Evolutionary conservation across 78 protist species (phyloP).

Genomic region (Diacronema lutheri): DNA sequence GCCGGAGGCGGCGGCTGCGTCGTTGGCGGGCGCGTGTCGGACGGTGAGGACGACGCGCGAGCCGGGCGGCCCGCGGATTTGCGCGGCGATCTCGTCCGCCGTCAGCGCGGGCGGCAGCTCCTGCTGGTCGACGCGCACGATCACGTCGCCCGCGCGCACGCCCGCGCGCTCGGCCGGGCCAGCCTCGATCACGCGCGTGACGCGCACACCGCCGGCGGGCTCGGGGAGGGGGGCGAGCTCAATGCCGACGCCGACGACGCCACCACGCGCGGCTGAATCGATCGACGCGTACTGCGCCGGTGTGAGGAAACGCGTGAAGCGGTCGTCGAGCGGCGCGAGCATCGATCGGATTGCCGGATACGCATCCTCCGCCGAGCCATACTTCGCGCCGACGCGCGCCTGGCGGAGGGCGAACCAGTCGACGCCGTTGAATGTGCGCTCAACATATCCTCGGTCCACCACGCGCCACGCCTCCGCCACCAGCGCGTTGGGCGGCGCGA

Average conservation of each 20-base stretch:
- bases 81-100: not conserved
- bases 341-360: not conserved
- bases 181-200: not conserved
- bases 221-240: not conserved
- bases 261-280: not conserved
- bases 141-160: slow-evolving; percentile 14
- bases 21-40: not conserved
- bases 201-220: not conserved
- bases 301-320: slow-evolving; percentile 13
- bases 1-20: no score
- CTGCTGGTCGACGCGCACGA: not conserved
- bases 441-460: not conserved
- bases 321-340: slow-evolving; percentile 6
- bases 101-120: not conserved
- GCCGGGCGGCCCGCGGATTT: slow-evolving; percentile 15
- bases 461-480: slow-evolving; percentile 7
- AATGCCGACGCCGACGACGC: slow-evolving; percentile 2
- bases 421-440: not conserved
- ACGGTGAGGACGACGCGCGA: not conserved
- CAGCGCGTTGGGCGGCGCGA: not conserved
- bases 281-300: not conserved
- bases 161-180: not conserved
- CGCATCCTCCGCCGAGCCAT: not conserved
- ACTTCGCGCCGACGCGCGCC: not conserved
- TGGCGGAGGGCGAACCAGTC: slow-evolving; percentile 15